These are phyloP conservation scores for Xylaria sp. DNA, from an alignment of 495 filamentous ascomycete genomes.

Conservation along the genomic window DNA sequence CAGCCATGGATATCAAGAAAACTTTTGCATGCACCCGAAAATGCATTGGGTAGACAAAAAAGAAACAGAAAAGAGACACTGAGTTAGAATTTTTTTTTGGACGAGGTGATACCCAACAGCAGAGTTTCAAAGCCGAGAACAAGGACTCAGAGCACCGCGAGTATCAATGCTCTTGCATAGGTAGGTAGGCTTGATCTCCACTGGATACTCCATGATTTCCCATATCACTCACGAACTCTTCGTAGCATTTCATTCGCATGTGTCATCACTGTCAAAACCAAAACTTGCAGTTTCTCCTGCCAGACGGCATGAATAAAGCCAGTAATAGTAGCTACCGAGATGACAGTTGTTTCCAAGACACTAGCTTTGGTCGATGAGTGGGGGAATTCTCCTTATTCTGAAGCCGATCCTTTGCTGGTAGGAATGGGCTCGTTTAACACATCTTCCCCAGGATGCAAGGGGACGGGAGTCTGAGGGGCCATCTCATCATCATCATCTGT, in stretches of 20 bases:
- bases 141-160: background rate
- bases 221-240: background rate
- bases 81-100: background rate
- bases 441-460: background rate
- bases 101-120: background rate
- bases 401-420: background rate
- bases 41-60: slow-evolving; percentile 7
- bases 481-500: slow-evolving; percentile 3
- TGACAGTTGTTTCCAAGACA: background rate
- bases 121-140: background rate
- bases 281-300: background rate
- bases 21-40: slow-evolving; percentile 1
- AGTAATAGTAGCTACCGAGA: background rate
- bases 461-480: background rate
- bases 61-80: background rate
- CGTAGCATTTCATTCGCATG: background rate
- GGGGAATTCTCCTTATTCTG: background rate
- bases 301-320: too few species aligned
- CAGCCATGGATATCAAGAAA: background rate
- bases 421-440: background rate
- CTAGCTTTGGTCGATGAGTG: background rate
- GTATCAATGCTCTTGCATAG: background rate
- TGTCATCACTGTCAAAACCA: background rate
- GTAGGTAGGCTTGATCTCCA: background rate
- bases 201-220: background rate